phyloP scores from a whole-genome alignment of 192 early-diverging fungal genomes.

The Coemansia sp. region DNA sequence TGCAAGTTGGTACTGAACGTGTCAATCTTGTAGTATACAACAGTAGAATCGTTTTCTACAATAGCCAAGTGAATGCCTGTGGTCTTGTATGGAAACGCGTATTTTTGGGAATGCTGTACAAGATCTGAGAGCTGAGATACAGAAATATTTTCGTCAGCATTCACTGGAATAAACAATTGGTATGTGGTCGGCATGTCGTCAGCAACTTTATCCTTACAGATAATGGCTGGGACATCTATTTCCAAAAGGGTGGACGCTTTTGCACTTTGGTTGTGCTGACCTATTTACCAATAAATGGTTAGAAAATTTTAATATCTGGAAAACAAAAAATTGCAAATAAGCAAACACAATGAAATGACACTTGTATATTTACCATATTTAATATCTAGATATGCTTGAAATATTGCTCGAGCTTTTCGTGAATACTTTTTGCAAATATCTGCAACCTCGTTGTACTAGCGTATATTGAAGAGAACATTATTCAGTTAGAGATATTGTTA shows the following conservation, averaged over 20 bases:
- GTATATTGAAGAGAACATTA: not conserved
- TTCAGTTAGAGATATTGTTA: not conserved
- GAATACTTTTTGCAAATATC: conserved; percentile 19
- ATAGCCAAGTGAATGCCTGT: conserved; percentile 24
- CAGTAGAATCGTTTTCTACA: conserved; percentile 32
- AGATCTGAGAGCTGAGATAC: conserved; percentile 3
- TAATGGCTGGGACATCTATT: conserved; percentile 5
- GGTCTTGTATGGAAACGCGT: not conserved
- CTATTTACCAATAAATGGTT: too few relatives aligned
- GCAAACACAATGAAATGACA: not conserved
- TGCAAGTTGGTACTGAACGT: not conserved
- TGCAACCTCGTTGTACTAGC: conserved; percentile 31
- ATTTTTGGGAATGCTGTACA: not conserved
- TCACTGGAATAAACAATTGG: conserved; percentile 28
- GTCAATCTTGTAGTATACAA: conserved; percentile 28
- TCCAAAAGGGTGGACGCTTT: not conserved
- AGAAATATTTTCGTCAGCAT: conserved; percentile 12
- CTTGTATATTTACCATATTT: conserved; percentile 27
- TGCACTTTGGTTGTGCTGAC: not conserved
- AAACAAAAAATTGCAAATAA: not conserved
- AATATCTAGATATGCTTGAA: conserved; percentile 33
- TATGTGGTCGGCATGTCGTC: not conserved
- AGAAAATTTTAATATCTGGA: not conserved
- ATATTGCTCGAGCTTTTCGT: conserved; percentile 21
- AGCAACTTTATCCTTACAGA: not conserved